Evolutionary conservation across 2,329 filamentous ascomycete species (phyloP), one percentile per base, ranked within the genome.

Genomic region (Sporothrix schenckii): DNA sequence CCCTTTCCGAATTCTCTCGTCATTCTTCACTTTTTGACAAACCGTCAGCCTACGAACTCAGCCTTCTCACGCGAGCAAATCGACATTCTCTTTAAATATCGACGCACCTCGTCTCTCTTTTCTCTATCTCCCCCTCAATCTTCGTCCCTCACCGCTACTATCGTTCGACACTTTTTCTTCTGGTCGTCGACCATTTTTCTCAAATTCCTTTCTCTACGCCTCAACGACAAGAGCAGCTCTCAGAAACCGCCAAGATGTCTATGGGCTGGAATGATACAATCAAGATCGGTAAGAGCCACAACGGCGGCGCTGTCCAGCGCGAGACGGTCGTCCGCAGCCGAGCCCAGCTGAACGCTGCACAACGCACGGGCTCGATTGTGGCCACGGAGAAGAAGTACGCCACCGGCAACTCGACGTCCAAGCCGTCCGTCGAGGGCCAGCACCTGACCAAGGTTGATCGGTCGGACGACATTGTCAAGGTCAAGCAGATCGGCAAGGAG

Each of bases 361-460:
- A 92, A 82, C 90, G 95, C 74, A 87, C 85, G 72, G 95, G 95
- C 72, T 86, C 87, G 71, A 81, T 96, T 76, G 80, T 97, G 74
- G 86, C 85, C 72, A 97, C 94, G 0, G 94, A 99, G 85, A 99
- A 99, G 92, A 99, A 99, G 81, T 89, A 79, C 79, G 83, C 87
- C 65, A 87, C 88, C 71, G 89, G 90, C 80, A 98, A 98, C 80
- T 80, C 90, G 83, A 79, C 84, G 74, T 81, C 84, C 77, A 85
- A 84, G 78, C 74, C 82, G 72, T 83, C 82, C 72, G 85, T 85
- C 75, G 94, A 98, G 83, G 95, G 95, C 76, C 95, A 99, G 84
- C 94, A 92, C 79, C 87, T 98, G 75, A 98, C 95, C 75, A 97
- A 98, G 86, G 94, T 99, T 81, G 95, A 98, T 86, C 94, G 94